Base-by-base conservation (phyloP, 306 rosid genomes). In the Coriaria nepalensis region DNA sequence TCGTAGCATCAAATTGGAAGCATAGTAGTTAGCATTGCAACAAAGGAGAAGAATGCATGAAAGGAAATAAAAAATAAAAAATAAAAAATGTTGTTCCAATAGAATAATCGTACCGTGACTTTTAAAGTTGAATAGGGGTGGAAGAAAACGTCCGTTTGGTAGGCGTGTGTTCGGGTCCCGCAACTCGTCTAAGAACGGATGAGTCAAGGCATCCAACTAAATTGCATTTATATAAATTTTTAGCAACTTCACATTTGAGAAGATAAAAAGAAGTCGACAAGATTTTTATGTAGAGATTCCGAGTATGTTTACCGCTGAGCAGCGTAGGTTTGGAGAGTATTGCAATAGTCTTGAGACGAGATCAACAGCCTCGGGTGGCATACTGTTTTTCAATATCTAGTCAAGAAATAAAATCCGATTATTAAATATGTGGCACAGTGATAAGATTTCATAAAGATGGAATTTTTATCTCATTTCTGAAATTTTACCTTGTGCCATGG, bases 351-450 rank as follows among this genome's bases (percentile, higher is more conserved):
- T 78, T 43, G 96, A 88, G 54, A 88, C 96, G 59, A 88, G 76
- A 75, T 88, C 96, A 66, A 88, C 96, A 50, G 96, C 95, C 68
- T 88, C 96, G 45, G 95, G 93, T 43, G 96, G 96, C 96, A 88
- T 83, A 42, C 96, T 93, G 65, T 80, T 88, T 69, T 88, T 86
- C 70, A 88, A 88, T 69, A 88, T 88, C 96, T 88, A 44, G 55
- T 6, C 32, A 9, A 39, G 50, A 41, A 59, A 56, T 50, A 9
- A 60, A 40, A 54, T 33, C 35, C 29, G 29, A 20, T 20, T 1
- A 20, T 20, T 20, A 20, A 20, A 20, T n/a, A n/a, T 20, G 29
- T 20, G 29, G 29, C 3, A 20, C 3, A 3, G 29, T 20, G 29
- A 3, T 3, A 20, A 20, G 29, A 20, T 1, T 20, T 20, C 29